Base-by-base conservation (phyloP, 495 filamentous ascomycete genomes). In the Penicillium atrosanguineum region DNA sequence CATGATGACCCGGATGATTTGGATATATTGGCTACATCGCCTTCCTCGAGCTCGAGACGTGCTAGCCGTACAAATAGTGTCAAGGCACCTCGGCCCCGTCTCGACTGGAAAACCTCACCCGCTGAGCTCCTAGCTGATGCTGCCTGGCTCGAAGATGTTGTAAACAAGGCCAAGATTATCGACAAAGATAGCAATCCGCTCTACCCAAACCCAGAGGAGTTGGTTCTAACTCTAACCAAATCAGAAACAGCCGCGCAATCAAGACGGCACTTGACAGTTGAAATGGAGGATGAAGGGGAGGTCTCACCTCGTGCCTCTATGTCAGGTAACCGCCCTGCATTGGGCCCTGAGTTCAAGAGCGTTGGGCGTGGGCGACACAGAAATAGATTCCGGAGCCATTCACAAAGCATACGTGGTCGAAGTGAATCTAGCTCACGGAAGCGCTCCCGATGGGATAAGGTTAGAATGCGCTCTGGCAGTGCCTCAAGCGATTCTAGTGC, bases 121-220 rank as follows among this genome's bases (percentile, higher is more conserved):
- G 83, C 85, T 42, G 91, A 96, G 57, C 79, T 95, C 60, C 71
- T 97, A 19, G 89, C 90, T 1, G 92, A 97, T 70, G 76, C 84
- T 11, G 86, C 87, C 53, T 97, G 92, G 92, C 73, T 91, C 40
- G 87, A 95, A 65, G 85, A 90, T 52, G 82, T 76, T 20, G 72
- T 82, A 46, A 88, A 96, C 63, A 91, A 90, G 62, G 79, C 72
- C 44, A 75, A 87, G 11, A 82, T 95, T 21, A 86, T 93, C 55
- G 86, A 92, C 67, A 81, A 79, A 20, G 74, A 86, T 59, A 90
- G 89, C 47, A 76, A 81, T 11, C 83, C 80, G 40, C 78, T 95
- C 6, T 92, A 90, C 63, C 77, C 84, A 2, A 65, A 75, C 49
- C 38, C 63, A 12, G 41, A 50, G 9, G 53, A 59, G 8, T 52